Base-by-base conservation (phyloP, 768 basidiomycete genomes). In the Mycena galericulata region DNA sequence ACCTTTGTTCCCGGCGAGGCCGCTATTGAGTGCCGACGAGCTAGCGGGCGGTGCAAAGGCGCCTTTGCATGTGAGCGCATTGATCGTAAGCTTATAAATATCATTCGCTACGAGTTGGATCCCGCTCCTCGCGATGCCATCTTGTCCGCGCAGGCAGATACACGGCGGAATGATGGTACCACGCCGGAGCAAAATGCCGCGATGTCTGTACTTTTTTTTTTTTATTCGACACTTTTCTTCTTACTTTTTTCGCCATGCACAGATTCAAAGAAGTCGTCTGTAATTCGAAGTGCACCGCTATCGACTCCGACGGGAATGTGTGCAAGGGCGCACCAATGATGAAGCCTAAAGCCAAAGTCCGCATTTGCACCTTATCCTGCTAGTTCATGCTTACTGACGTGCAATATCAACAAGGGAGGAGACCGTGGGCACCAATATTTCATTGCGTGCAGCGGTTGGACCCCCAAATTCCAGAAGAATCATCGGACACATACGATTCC, bases 301-400 rank as follows among this genome's bases (percentile, higher is more conserved):
- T 4, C 2, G 17, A 46, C 26, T 14, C 36, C 5, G 29, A 43
- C 29, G 51, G 62, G 0, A 55, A 27, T 7, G 20, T 6, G 1
- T 63, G 62, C 22, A 12, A 30, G 9, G 62, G 62, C 11, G n/a
- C 51, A 51, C 7, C 32, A 63, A 18, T 46, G 18, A 22, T 58
- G n/a, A 43, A 14, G 26, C 6, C 32, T 14, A 41, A 41, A 11
- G 11, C 18, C 7, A 12, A 36, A 18, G 53, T 55, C 5, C 8
- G 53, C 53, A 46, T 24, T 7, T 46, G 24, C 3, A 41, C 27
- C 12, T 58, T 45, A 20, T 29, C 30, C 17, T 4, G 17, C 45
- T n/a, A 12, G 9, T 6, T 29, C 29, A 6, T 24, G 6, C 26
- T 46, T 8, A 24, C 26, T 46, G 38, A 38, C 10, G 38, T 9